A percentile compares a stretch with the other conserved stretches of the same genome.
Evolutionary conservation across 2,329 filamentous ascomycete species (phyloP).

Genomic region (Leptosphaerulina australis): DNA sequence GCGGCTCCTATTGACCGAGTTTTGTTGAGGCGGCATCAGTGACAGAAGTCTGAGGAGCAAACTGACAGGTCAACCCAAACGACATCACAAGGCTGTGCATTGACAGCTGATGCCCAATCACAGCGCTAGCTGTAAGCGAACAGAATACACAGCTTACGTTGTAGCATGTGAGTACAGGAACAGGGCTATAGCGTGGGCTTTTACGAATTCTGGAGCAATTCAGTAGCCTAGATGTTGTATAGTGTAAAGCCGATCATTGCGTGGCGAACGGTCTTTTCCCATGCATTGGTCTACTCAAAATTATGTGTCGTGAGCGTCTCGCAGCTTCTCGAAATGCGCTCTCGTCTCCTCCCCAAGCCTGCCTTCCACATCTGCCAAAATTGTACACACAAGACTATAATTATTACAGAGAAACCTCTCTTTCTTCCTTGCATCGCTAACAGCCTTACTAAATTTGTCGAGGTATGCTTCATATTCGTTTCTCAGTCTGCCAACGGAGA

Average conservation of each 20-base stretch:
- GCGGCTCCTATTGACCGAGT: not conserved
- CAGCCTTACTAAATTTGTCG: conserved; percentile 74
- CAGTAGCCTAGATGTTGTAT: not conserved
- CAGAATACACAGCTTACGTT: not conserved
- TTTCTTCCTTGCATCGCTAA: conserved; percentile 78
- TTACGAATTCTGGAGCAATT: not conserved
- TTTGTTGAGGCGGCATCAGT: not conserved
- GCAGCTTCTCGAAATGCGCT: conserved; percentile 71
- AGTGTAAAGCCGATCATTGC: not conserved
- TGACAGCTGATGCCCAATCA: not conserved
- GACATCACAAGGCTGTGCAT: not conserved
- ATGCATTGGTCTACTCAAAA: not conserved
- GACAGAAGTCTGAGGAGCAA: not conserved
- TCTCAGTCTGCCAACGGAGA: conserved; percentile 77
- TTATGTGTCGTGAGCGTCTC: conserved; percentile 46
- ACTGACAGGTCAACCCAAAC: not conserved
- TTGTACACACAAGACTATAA: conserved; percentile 91
- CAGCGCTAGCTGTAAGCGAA: not conserved
- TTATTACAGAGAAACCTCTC: conserved; percentile 95
- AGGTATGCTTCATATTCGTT: conserved; percentile 85
- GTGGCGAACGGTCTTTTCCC: no score
- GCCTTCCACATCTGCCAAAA: conserved; percentile 74
- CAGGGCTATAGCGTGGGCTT: not conserved
- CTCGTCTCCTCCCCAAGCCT: conserved; percentile 77
- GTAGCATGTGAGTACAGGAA: not conserved